Percentiles rank a stretch among this genome's conserved stretches.
These are phyloP conservation scores for Sclerotiophoma versabilis DNA, from an alignment of 2,329 filamentous ascomycete species.

Conservation along the genomic window DNA sequence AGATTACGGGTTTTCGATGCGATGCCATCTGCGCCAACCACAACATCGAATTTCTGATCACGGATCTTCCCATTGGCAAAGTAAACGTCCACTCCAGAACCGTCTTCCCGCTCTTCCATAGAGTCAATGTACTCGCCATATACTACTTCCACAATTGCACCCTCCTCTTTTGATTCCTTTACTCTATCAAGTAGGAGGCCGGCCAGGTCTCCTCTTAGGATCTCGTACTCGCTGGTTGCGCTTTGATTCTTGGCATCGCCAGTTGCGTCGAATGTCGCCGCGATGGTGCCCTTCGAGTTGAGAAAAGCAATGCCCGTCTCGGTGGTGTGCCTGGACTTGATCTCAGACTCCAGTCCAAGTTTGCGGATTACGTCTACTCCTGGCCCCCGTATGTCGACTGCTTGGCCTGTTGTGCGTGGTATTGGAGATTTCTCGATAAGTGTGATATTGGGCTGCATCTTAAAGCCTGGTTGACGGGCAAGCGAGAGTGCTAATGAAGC, in stretches of 20 bases:
- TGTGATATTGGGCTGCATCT: slow-evolving; percentile 48
- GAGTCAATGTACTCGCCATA: slow-evolving; percentile 33
- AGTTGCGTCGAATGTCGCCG: slow-evolving; percentile 33
- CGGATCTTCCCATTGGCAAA: slow-evolving; percentile 30
- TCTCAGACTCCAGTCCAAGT: slow-evolving; percentile 49
- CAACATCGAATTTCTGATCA: slow-evolving; percentile 37
- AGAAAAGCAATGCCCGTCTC: slow-evolving; percentile 54
- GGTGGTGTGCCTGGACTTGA: slow-evolving; percentile 47
- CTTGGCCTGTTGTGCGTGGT: slow-evolving; percentile 52
- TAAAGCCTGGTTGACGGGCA: slow-evolving; percentile 30
- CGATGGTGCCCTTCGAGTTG: slow-evolving; percentile 21
- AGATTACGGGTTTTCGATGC: slow-evolving; percentile 33
- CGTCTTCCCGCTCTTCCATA: slow-evolving; percentile 27
- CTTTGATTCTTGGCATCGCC: slow-evolving; percentile 27
- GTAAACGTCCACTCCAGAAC: slow-evolving; percentile 27
- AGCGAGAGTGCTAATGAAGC: slow-evolving; percentile 48
- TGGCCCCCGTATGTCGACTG: slow-evolving; percentile 55
- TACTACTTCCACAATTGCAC: slow-evolving; percentile 24
- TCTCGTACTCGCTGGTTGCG: slow-evolving; percentile 43
- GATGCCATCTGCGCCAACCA: slow-evolving; percentile 41
- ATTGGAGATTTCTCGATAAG: slow-evolving; percentile 53
- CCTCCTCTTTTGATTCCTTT: slow-evolving; percentile 22
- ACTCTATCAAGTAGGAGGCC: slow-evolving; percentile 41
- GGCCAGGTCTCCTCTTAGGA: slow-evolving; percentile 43
- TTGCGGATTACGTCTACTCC: slow-evolving; percentile 52